Base-by-base conservation (phyloP, 2,329 filamentous ascomycete species). In the Alternaria conjuncta region DNA sequence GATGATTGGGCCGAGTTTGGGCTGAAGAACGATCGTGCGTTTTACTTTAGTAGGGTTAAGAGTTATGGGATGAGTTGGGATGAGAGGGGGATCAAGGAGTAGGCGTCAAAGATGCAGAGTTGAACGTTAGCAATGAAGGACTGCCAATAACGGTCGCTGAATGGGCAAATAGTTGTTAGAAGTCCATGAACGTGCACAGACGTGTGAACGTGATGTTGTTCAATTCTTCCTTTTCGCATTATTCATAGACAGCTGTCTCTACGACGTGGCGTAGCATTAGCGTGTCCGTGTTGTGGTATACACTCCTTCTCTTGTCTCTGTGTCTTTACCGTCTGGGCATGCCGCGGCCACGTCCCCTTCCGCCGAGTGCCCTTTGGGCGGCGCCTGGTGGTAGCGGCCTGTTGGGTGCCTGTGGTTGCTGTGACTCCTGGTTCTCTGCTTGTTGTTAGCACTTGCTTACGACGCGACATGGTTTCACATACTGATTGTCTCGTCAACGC, bases 401-500 rank as follows among this genome's bases (percentile, higher is more conserved):
- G 60, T 89, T 87, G 0, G 95, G 95, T 9, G 89, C 93, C 81
- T 97, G 92, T 23, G 94, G 92, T 80, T 89, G 86, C 73, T 90
- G 87, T 75, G 93, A 97, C 85, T 98, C 94, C 85, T 99, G 93
- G 82, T 99, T 99, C 83, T 88, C 86, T 87, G 79, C 75, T 11
- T 11, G 13, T 9, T 43, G 65, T 75, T 73, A 79, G 74, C 57
- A 10, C 18, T 44, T 47, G 41, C 20, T 26, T 10, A 15, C 11
- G 13, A 57, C 32, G 26, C 7, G 12, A 32, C 21, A 46, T n/a
- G 23, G 25, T 18, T 15, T 20, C n/a, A 21, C 85, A 74, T 84
- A 88, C 90, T 94, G 83, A 99, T 98, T 32, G 96, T 99, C 88
- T 99, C 96, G 78, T 99, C 96, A 60, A 99, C 96, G 73, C 93